Evolutionary conservation across 1,139 yeast species (phyloP), one percentile per base, ranked within the genome.

Genomic region (Yamadazyma spencermartinsiae): DNA sequence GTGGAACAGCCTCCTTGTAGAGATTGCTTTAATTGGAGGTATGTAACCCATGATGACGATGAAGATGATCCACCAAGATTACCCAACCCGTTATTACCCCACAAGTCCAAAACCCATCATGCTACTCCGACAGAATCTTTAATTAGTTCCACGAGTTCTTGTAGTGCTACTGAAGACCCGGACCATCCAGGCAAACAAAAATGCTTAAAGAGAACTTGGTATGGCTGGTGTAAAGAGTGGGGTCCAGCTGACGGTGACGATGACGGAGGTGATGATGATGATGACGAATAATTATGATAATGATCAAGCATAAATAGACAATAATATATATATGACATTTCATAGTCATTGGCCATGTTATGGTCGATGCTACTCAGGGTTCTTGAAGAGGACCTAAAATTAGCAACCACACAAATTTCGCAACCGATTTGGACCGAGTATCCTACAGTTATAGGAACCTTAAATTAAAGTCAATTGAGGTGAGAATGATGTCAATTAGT

Each of bases 21-120:
- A 34, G 98, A 92, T 56, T 92, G 99, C 59, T 86, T 78, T 63
- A 86, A 87, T 57, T 92, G 99, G 99, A 74, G 83, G 35, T 92
- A 78, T 60, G 79, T 83, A 2, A 74, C 77, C 24, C 81, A 73
- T 40, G 74, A 70, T 45, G 74, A 70, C 41, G 52, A 55, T 23
- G 71, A 63, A 42, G 61, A 52, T 8, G 72, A 68, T 41, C 70
- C 63, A 49, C 74, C 74, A 8, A 38, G 40, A 21, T 48, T 67
- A 40, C 74, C 75, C 14, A 64, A 68, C 40, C 76, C 75, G 2
- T 56, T 68, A 37, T 45, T 46, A 40, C 68, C 69, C 13, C 49
- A 42, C 24, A 40, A 34, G 28, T 37, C 42, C 5, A 34, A 32
- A 16, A 37, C 48, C 17, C 31, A 15, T 10, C 29, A 26, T 26